Evolutionary conservation across 2,329 filamentous ascomycete species (phyloP).

Genomic region (Aspergillus japonicus): DNA sequence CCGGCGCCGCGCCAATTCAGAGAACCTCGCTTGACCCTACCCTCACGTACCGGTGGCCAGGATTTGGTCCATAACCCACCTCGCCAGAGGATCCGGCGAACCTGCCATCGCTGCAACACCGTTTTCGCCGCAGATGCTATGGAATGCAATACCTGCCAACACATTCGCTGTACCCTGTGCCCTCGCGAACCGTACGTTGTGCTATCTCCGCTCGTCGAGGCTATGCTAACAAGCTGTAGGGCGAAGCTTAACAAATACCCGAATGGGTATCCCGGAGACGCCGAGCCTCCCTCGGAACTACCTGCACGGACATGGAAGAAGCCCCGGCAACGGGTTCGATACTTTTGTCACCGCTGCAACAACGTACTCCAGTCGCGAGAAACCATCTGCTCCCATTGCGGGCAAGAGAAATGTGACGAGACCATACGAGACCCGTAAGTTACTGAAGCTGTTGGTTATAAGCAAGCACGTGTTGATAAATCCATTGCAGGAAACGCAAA

Average conservation of each 20-base stretch:
- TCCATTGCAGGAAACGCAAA: conserved; percentile 38
- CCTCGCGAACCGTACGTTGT: conserved; percentile 72
- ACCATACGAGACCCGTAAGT: conserved; percentile 46
- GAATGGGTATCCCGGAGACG: conserved; percentile 47
- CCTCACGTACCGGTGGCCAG: conserved; percentile 65
- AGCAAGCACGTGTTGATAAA: conserved; percentile 10
- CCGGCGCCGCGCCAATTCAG: conserved; percentile 49
- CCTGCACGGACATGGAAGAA: conserved; percentile 40
- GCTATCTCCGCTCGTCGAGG: neutral
- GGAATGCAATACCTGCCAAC: conserved; percentile 67
- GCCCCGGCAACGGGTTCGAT: conserved; percentile 40
- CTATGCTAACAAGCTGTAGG: conserved; percentile 21
- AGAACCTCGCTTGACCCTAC: conserved; percentile 45
- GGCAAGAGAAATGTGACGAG: conserved; percentile 41
- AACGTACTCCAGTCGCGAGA: conserved; percentile 34
- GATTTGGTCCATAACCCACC: conserved; percentile 71
- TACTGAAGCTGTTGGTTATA: neutral
- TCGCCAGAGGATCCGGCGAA: conserved; percentile 70
- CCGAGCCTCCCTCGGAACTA: conserved; percentile 34
- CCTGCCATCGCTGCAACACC: conserved; percentile 70
- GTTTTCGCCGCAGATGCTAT: conserved; percentile 61
- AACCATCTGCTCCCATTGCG: conserved; percentile 38
- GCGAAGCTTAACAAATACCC: conserved; percentile 45
- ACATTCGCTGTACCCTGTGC: conserved; percentile 75
- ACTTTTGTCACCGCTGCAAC: conserved; percentile 43